Percentiles rank a stretch among this genome's conserved stretches.
Evolutionary conservation across 2,329 filamentous ascomycete species (phyloP).

Genomic region (Aurifilum marmelostoma): DNA sequence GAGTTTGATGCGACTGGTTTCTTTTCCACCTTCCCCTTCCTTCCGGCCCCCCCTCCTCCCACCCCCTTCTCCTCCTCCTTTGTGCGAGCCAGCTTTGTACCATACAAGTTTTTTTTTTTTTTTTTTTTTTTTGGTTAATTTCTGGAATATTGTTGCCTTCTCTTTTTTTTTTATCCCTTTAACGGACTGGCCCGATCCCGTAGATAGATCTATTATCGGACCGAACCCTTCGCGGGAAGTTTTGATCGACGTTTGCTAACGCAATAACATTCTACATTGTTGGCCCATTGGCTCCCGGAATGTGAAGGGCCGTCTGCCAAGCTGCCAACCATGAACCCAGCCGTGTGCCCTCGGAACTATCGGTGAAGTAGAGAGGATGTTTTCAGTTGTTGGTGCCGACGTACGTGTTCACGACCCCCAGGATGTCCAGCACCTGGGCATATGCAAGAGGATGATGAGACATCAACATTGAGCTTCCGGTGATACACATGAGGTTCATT

Average conservation of each 20-base stretch:
- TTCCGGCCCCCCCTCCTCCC: too few relatives aligned
- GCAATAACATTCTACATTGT: neutral
- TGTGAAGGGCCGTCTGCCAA: neutral
- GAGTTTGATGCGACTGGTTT: neutral
- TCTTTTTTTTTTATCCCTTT: neutral
- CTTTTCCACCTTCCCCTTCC: neutral
- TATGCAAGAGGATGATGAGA: neutral
- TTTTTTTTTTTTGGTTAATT: too few relatives aligned
- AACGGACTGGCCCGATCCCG: conserved; percentile 9
- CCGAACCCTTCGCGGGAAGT: conserved; percentile 7
- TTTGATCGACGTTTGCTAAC: conserved; percentile 2
- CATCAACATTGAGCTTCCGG: neutral
- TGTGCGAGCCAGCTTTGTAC: too few relatives aligned
- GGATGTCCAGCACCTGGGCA: neutral
- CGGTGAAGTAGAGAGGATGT: neutral
- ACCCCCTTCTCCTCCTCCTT: neutral
- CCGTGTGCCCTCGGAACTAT: neutral
- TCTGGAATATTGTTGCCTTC: too few relatives aligned
- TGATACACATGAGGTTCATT: neutral
- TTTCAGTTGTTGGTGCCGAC: neutral
- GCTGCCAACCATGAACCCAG: neutral
- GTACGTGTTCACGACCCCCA: neutral
- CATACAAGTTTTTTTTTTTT: neutral
- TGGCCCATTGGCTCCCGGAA: neutral
- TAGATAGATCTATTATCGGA: conserved; percentile 18